phyloP scores from a whole-genome alignment of 129 eudicot genomes.

The Chrysanthemum seticuspe region DNA sequence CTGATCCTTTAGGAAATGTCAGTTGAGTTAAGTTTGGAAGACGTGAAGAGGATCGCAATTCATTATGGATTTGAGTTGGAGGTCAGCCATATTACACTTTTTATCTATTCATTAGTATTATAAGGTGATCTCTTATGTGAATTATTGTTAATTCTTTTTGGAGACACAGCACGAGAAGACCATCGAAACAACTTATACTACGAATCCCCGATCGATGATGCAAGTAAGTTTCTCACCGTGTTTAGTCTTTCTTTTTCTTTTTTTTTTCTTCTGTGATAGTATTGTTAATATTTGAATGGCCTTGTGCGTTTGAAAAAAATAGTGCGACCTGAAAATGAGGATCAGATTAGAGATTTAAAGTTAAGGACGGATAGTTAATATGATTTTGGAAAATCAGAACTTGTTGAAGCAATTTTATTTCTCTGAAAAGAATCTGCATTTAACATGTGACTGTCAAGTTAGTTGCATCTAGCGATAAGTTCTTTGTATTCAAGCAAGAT shows the following conservation, averaged over 20 bases:
- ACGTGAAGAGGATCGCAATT: slow-evolving; percentile 75
- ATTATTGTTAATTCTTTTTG: slow-evolving; percentile 1
- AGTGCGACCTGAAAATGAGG: neutral
- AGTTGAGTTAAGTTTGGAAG: slow-evolving; percentile 93
- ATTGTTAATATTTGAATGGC: neutral
- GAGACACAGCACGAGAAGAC: slow-evolving; percentile 63
- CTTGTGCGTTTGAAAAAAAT: no score
- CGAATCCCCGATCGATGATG: slow-evolving; percentile 91
- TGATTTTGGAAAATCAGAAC: no score
- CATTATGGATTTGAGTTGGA: slow-evolving; percentile 83
- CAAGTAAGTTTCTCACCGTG: slow-evolving; percentile 54
- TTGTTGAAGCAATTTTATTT: no score
- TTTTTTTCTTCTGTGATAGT: neutral
- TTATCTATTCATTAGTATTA: slow-evolving; percentile 1
- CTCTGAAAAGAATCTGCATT: no score
- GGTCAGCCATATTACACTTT: slow-evolving; percentile 37
- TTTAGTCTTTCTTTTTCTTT: neutral
- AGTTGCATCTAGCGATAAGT: no score
- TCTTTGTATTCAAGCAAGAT: no score
- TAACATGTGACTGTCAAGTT: no score
- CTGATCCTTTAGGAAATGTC: slow-evolving; percentile 71
- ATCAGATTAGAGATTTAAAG: neutral
- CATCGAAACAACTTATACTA: slow-evolving; percentile 83
- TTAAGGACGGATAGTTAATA: neutral
- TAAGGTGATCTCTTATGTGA: neutral